A percentile compares a stretch with the other conserved stretches of the same genome.
Conservation (phyloP, 2,329 filamentous ascomycete genomes). For the Colletotrichum lentis region DNA sequence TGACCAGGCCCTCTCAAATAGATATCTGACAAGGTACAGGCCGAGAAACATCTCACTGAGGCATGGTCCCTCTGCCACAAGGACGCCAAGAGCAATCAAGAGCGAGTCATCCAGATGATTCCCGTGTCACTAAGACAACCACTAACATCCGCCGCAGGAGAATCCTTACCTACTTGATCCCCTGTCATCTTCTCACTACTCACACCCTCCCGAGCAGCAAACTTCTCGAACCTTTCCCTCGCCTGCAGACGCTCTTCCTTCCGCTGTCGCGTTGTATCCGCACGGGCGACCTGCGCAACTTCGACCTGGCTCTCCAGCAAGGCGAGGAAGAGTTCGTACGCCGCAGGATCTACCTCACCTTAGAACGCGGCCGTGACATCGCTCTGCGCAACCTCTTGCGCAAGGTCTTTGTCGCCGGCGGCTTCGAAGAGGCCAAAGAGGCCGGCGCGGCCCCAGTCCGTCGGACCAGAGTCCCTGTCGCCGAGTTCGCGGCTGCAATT, state of each 20-base stretch:
- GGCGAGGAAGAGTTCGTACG: slow-evolving; percentile 94
- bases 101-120: slow-evolving; percentile 62
- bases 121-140: neutral
- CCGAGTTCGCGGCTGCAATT: slow-evolving; percentile 86
- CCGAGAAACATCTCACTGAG: slow-evolving; percentile 79
- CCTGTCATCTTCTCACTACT: slow-evolving; percentile 87
- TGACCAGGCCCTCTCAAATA: no score
- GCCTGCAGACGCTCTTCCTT: slow-evolving; percentile 78
- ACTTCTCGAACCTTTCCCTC: slow-evolving; percentile 78
- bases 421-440: slow-evolving; percentile 80
- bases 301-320: slow-evolving; percentile 80
- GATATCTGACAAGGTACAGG: slow-evolving; percentile 54
- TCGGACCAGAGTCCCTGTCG: slow-evolving; percentile 80
- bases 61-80: slow-evolving; percentile 86
- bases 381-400: slow-evolving; percentile 89
- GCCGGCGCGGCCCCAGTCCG: slow-evolving; percentile 68
- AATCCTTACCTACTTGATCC: slow-evolving; percentile 94
- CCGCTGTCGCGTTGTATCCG: slow-evolving; percentile 83
- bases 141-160: slow-evolving; percentile 60
- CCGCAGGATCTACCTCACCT: slow-evolving; percentile 89
- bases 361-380: slow-evolving; percentile 92
- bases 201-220: slow-evolving; percentile 80
- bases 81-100: slow-evolving; percentile 76
- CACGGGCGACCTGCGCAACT: slow-evolving; percentile 80
- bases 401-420: slow-evolving; percentile 87